These are phyloP conservation scores for Verticillium klebahnii DNA, from an alignment of 2,329 filamentous ascomycete genomes.

Conservation along the genomic window DNA sequence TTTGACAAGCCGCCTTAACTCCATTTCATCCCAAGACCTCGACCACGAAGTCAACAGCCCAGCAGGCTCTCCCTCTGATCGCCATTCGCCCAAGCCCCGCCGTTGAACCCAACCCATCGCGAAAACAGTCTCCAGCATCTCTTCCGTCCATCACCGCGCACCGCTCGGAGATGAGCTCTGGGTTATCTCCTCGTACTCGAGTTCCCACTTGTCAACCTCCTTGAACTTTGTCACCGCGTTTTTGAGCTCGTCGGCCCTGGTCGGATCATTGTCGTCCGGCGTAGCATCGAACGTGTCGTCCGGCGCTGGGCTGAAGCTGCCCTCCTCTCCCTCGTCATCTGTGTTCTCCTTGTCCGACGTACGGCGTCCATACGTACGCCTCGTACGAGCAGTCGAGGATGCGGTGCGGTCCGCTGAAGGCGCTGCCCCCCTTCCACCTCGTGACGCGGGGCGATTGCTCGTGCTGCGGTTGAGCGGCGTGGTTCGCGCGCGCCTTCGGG, in stretches of 20 bases:
- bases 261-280: conserved; percentile 29
- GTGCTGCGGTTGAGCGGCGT: conserved; percentile 21
- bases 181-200: conserved; percentile 62
- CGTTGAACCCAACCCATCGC: background rate
- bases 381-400: conserved; percentile 16
- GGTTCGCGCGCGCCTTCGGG: conserved; percentile 27
- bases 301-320: conserved; percentile 35
- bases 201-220: conserved; percentile 65
- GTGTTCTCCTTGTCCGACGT: conserved; percentile 58
- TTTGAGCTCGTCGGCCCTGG: conserved; percentile 50
- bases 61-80: background rate
- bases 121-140: background rate
- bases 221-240: conserved; percentile 58
- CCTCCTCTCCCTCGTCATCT: conserved; percentile 25
- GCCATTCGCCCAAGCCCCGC: background rate
- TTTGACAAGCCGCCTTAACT: background rate
- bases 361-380: conserved; percentile 43
- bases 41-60: background rate
- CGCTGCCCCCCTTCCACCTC: conserved; percentile 17
- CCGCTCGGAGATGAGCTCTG: conserved; percentile 40
- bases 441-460: conserved; percentile 15
- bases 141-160: background rate
- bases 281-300: conserved; percentile 38
- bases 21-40: background rate
- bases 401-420: conserved; percentile 7